Percentiles rank a stretch among this genome's conserved stretches.
These are phyloP conservation scores for Pseudogymnoascus sp. DNA, from an alignment of 2,329 filamentous ascomycete species.

Conservation along the genomic window DNA sequence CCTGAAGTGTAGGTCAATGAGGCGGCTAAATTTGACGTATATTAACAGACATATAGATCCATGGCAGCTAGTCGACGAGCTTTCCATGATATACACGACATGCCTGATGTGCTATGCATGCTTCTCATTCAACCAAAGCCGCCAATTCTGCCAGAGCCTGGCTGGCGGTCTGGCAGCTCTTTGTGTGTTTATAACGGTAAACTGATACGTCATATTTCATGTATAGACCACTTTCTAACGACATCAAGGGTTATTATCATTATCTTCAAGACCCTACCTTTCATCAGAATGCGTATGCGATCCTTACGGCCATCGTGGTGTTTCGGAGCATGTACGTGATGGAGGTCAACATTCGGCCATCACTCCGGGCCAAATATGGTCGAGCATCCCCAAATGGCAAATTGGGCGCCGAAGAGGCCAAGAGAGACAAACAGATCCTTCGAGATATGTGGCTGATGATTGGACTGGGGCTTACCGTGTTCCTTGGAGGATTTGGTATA, in stretches of 20 bases:
- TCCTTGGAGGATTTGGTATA: constrained; percentile 59
- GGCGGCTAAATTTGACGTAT: not conserved
- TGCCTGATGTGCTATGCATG: constrained; percentile 64
- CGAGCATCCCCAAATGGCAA: constrained; percentile 36
- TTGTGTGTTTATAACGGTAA: constrained; percentile 52
- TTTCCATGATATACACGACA: constrained; percentile 67
- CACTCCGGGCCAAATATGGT: constrained; percentile 34
- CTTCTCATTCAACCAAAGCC: constrained; percentile 53
- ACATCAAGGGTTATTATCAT: constrained; percentile 53
- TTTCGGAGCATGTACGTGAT: constrained; percentile 61
- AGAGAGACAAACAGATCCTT: constrained; percentile 50
- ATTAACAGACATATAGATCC: constrained; percentile 41
- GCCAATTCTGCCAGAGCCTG: constrained; percentile 39
- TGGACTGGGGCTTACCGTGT: constrained; percentile 50
- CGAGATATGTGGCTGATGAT: constrained; percentile 65
- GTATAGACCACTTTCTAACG: not conserved
- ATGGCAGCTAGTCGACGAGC: constrained; percentile 64
- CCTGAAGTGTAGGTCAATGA: constrained; percentile 31
- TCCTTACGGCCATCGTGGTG: constrained; percentile 57
- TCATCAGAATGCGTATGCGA: constrained; percentile 64
- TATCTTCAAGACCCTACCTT: constrained; percentile 66
- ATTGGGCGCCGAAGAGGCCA: constrained; percentile 42
- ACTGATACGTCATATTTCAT: not conserved
- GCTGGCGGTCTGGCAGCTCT: constrained; percentile 43
- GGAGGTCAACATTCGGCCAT: constrained; percentile 58